Evolutionary conservation across 805 yeast genomes (phyloP).

Genomic region (Starmerella gropengiesseri): DNA sequence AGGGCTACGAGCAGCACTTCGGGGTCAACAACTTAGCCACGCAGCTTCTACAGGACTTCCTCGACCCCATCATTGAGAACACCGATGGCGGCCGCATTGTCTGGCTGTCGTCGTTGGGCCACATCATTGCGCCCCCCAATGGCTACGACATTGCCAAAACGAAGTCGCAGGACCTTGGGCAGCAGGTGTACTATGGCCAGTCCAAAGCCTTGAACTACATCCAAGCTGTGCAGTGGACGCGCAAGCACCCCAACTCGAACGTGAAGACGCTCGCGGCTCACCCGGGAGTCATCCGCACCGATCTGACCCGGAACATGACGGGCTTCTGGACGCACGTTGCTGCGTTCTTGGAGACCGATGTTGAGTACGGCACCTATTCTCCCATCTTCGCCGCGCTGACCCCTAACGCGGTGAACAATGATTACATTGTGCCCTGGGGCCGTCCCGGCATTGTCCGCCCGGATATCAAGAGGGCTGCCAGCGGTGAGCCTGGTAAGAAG

Average conservation of each 20-base stretch:
- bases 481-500: conserved; percentile 29
- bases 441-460: conserved; percentile 30
- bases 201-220: conserved; percentile 36
- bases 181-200: conserved; percentile 31
- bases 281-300: conserved; percentile 35
- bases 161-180: conserved; percentile 17
- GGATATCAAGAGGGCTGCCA: conserved; percentile 31
- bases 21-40: conserved; percentile 42
- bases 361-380: conserved; percentile 36
- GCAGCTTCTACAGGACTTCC: conserved; percentile 33
- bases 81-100: conserved; percentile 35
- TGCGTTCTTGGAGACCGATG: conserved; percentile 16
- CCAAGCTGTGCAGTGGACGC: conserved; percentile 32
- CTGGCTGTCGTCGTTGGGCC: conserved; percentile 38
- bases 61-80: conserved; percentile 31
- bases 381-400: conserved; percentile 36
- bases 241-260: conserved; percentile 27
- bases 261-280: conserved; percentile 32
- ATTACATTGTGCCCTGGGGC: conserved; percentile 38
- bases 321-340: background rate
- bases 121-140: conserved; percentile 26
- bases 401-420: conserved; percentile 33
- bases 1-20: conserved; percentile 38
- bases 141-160: conserved; percentile 32
- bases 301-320: conserved; percentile 28